These are phyloP conservation scores for Paracoccidioides lutzii DNA, from an alignment of 2,329 filamentous ascomycete species.

Conservation along the genomic window DNA sequence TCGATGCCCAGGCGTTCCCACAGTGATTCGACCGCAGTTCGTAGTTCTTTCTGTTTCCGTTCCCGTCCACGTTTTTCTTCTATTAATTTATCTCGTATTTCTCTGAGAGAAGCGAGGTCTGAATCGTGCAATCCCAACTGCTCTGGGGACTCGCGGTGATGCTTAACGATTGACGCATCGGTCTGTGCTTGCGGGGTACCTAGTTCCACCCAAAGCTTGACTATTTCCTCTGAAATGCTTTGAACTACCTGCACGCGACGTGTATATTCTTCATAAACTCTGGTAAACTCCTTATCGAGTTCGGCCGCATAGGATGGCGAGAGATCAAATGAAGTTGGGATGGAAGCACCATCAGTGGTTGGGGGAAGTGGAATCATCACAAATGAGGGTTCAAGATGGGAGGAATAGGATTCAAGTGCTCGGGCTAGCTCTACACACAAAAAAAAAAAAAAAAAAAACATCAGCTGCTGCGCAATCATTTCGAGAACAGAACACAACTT, in stretches of 20 bases:
- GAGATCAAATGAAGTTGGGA: conserved; percentile 80
- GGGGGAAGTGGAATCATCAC: conserved; percentile 76
- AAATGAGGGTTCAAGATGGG: conserved; percentile 82
- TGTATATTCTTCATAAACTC: conserved; percentile 93
- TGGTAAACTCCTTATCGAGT: conserved; percentile 80
- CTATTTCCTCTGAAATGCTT: conserved; percentile 66
- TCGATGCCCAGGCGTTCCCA: conserved; percentile 84
- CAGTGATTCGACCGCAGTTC: conserved; percentile 62
- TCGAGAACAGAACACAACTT: conserved; percentile 25
- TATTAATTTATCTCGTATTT: conserved; percentile 65
- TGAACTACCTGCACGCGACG: conserved; percentile 66
- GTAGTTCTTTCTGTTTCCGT: conserved; percentile 62
- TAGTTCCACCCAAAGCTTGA: conserved; percentile 89
- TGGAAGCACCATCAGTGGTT: conserved; percentile 58
- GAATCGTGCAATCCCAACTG: conserved; percentile 86
- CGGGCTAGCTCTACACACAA: conserved; percentile 82
- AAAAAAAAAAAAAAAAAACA: neutral
- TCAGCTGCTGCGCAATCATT: neutral
- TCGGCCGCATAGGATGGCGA: conserved; percentile 76
- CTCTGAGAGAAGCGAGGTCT: conserved; percentile 59
- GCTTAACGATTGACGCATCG: conserved; percentile 73
- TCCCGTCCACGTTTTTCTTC: conserved; percentile 85
- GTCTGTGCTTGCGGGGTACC: conserved; percentile 90
- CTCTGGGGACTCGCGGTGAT: conserved; percentile 80
- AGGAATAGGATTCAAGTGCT: conserved; percentile 90